These are phyloP conservation scores for Wallemia hederae DNA, from an alignment of 1,284 basidiomycete species.

Conservation along the genomic window DNA sequence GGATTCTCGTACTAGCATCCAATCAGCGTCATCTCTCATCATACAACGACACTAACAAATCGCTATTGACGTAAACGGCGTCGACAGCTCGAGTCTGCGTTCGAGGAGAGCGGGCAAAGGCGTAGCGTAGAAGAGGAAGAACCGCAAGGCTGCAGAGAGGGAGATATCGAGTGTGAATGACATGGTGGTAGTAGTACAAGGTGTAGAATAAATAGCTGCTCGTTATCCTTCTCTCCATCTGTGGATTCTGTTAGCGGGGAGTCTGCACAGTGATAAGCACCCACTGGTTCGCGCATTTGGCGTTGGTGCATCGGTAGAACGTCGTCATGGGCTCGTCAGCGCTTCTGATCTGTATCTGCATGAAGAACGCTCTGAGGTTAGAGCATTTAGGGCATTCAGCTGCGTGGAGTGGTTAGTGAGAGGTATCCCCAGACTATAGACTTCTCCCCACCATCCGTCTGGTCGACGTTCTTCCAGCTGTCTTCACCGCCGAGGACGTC, in stretches of 20 bases:
- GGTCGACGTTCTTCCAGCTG: conserved; percentile 84
- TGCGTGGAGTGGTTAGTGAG: conserved; percentile 11
- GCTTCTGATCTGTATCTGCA: conserved; percentile 82
- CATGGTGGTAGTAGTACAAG: neutral
- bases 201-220: neutral
- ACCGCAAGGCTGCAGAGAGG: conserved; percentile 10
- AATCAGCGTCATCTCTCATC: no score
- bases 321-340: conserved; percentile 94
- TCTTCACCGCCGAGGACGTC: conserved; percentile 82
- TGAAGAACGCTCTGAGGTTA: conserved; percentile 62
- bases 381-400: conserved; percentile 78
- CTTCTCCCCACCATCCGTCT: conserved; percentile 33
- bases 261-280: neutral
- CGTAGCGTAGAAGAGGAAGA: conserved; percentile 14
- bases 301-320: conserved; percentile 23
- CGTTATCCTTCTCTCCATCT: neutral
- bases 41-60: no score
- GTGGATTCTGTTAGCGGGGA: neutral
- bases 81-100: conserved; percentile 36
- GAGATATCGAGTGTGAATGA: neutral
- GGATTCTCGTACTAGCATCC: no score
- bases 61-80: conserved; percentile 46
- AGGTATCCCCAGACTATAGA: neutral
- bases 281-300: conserved; percentile 1
- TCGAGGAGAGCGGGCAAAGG: conserved; percentile 13